Conservation (phyloP, 257 asterid species). For the Solanum sparsipilum region DNA sequence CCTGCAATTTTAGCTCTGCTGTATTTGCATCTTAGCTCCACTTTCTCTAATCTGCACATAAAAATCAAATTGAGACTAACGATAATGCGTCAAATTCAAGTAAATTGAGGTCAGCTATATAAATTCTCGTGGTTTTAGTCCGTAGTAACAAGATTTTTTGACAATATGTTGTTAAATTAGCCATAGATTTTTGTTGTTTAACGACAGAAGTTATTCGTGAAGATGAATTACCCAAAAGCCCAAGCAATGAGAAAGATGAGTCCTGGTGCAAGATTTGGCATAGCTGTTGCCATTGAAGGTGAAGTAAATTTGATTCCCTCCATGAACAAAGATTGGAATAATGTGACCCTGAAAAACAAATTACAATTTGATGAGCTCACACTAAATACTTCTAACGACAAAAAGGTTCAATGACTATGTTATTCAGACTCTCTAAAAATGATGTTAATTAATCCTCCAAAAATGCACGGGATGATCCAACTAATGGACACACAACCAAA, state of each 20-base stretch:
- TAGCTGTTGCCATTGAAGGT: constrained; percentile 89
- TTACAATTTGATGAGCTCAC: neutral
- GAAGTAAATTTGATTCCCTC: constrained; percentile 73
- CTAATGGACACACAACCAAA: accelerated
- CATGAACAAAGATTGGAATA: constrained; percentile 65
- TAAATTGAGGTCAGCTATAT: neutral
- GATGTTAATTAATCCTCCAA: neutral
- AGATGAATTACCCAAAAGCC: constrained; percentile 35
- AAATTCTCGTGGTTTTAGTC: neutral
- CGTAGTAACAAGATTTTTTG: neutral
- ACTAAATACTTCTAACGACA: neutral
- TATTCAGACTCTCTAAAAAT: neutral
- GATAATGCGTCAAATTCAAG: neutral
- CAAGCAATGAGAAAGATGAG: constrained; percentile 77
- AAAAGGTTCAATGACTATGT: neutral
- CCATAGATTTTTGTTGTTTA: neutral
- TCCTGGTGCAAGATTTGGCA: constrained; percentile 96
- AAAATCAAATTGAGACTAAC: neutral
- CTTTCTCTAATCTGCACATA: constrained; percentile 58
- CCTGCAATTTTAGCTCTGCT: constrained; percentile 73
- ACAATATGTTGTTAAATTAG: neutral
- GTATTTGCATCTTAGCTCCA: constrained; percentile 54
- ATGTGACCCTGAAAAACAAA: constrained; percentile 45
- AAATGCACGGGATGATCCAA: neutral
- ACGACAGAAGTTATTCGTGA: neutral